Evolutionary conservation across 179 eudicot species (phyloP), one percentile per base, ranked within the genome.

Genomic region (Gypsophila paniculata): DNA sequence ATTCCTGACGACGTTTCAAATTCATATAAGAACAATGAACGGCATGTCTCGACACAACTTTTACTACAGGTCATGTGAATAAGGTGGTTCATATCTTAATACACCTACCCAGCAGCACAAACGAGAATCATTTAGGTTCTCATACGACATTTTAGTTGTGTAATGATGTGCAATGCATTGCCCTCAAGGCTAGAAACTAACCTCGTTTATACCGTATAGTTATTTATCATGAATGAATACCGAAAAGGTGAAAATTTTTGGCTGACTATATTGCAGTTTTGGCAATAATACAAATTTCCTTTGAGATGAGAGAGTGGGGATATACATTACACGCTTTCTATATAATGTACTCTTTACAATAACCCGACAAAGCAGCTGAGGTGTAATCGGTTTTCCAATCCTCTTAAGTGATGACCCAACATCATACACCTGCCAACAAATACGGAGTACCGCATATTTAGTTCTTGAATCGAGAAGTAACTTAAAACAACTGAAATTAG

Each of bases 381-480:
- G 72, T 87, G 96, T 78, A 92, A 79, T 74, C 96, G 83, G 84
- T 90, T 88, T 81, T 90, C 97, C 90, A 92, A 87, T 32, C 97
- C 97, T 83, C 97, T 72, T 49, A 92, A 80, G 77, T 92, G 96
- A 82, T 90, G 93, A 23, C 97, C 97, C 80, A 90, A 71, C 78
- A 92, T 77, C 97, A 91, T 91, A 82, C 97, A 91, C 97, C 97
- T 91, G 93, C 75, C 70, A 79, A 36, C 71, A 80, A 69, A 60
- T 13, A 71, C 46, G 19, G 12, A 10, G 13, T 57, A 42, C 8
- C 3, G 1, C 5, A 19, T 60, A 11, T 18, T 75, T 38, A 22
- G 64, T 18, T n/a, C 61, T 55, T 55, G 60, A 22, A 72, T 67
- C 68, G 18, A 12, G 17, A 10, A 70, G 2, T 42, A 57, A 58